Conservation (phyloP, 1,284 basidiomycete species). For the Austroboletus novae-zelandiae region DNA sequence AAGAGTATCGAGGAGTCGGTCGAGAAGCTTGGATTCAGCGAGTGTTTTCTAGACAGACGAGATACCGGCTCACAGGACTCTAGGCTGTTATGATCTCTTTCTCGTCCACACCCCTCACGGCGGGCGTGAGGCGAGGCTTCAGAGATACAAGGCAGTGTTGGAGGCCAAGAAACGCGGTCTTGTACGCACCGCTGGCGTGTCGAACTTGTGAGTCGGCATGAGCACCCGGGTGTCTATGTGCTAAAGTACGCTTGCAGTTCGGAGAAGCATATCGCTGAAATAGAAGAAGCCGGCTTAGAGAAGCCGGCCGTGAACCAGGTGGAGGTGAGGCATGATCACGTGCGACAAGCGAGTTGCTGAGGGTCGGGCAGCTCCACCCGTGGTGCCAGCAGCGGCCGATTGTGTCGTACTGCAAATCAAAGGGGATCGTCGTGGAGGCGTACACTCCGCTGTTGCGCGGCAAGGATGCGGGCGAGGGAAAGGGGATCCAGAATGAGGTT, state of each 20-base stretch:
- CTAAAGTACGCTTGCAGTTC: conserved; percentile 16
- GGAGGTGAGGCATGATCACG: conserved; percentile 30
- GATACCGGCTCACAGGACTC: neutral
- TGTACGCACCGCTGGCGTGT: conserved; percentile 56
- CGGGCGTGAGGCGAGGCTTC: conserved; percentile 42
- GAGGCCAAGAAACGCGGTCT: conserved; percentile 50
- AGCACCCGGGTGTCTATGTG: neutral
- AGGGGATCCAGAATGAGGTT: conserved; percentile 36
- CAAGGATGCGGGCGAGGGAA: conserved; percentile 17
- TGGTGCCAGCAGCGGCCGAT: conserved; percentile 54
- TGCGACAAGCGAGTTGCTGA: neutral
- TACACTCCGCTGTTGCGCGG: conserved; percentile 50
- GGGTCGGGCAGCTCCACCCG: conserved; percentile 42
- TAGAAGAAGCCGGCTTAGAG: conserved; percentile 38
- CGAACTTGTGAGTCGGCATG: conserved; percentile 50
- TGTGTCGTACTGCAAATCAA: conserved; percentile 45
- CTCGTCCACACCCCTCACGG: conserved; percentile 55
- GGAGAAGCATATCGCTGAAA: conserved; percentile 43
- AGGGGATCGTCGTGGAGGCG: conserved; percentile 50
- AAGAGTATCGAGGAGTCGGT: conserved; percentile 39
- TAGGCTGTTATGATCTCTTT: conserved; percentile 59
- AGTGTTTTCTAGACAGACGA: conserved; percentile 1
- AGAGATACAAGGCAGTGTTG: conserved; percentile 44
- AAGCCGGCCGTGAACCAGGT: conserved; percentile 55
- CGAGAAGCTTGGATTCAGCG: conserved; percentile 35